Base-by-base conservation (phyloP, 78 protist genomes). In the Parvularia atlantis region DNA sequence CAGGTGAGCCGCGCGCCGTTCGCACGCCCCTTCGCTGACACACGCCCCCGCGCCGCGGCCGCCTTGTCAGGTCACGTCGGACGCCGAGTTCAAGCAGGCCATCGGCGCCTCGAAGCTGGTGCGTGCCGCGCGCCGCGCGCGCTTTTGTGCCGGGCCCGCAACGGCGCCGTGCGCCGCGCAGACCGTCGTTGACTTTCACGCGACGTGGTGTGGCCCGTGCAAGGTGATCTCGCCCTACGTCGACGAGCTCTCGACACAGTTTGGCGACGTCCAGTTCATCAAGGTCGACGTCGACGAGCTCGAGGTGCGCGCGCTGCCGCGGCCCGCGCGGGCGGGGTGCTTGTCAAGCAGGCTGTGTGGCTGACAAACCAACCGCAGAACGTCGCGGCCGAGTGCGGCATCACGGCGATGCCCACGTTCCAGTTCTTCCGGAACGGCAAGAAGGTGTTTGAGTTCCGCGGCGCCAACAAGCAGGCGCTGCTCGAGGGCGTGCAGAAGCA, bases 171-270 rank as follows among this genome's bases (percentile, higher is more conserved):
- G n/a, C n/a, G n/a, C n/a, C n/a, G n/a, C n/a, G n/a, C 54, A 59
- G 77, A 35, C 56, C 2, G 68, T 70, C 30, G 77, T 78, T 35
- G 83, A 78, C 62, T 78, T 71, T 39, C 24, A 26, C 22, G 83
- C 83, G 36, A 37, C 52, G 20, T 80, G 84, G 84, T 80, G 84
- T 11, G 84, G 84, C 0, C 83, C 83, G 20, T 77, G 83, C 76
- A 37, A 26, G 46, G 13, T 35, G 52, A 77, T 77, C 64, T 69
- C 71, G 9, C 83, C 83, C 33, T 1, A 35, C 57, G 24, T 71
- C 56, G 70, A 43, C 64, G 56, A 13, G 16, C 0, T 73, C 31
- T 44, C 57, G 13, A 22, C 0, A 10, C 58, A 71, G 28, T 64
- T 17, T 24, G 2, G 50, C n/a, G 58, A 22, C 17, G 73, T 44